Percentiles rank a stretch among this genome's conserved stretches.
Evolutionary conservation across 257 asterid species (phyloP).

Genomic region (Primulina eburnea): DNA sequence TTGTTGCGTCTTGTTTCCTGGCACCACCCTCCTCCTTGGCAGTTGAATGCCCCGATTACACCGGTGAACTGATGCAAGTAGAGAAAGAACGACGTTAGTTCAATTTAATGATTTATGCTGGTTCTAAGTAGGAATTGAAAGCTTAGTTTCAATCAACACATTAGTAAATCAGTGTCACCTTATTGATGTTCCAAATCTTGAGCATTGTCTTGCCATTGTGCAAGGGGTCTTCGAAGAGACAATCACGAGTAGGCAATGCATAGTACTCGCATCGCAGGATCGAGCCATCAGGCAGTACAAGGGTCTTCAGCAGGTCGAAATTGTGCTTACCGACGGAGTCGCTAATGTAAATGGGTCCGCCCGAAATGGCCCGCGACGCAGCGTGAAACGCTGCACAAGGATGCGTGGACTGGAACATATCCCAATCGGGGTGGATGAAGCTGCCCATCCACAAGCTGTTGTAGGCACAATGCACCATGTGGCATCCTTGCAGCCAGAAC

Average conservation of each 20-base stretch:
- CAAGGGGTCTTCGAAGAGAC: slow-evolving; percentile 31
- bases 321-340: slow-evolving; percentile 33
- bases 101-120: not conserved
- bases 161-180: slow-evolving; percentile 11
- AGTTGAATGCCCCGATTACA: slow-evolving; percentile 35
- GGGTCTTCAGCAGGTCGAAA: slow-evolving; percentile 23
- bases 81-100: not conserved
- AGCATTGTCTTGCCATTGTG: slow-evolving; percentile 35
- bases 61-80: slow-evolving; percentile 27
- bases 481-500: slow-evolving; percentile 43
- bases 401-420: slow-evolving; percentile 43
- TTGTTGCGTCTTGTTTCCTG: slow-evolving; percentile 24
- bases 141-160: not conserved
- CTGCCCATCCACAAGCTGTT: slow-evolving; percentile 43
- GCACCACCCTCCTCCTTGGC: slow-evolving; percentile 42
- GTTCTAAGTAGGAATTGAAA: not conserved
- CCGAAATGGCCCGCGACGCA: slow-evolving; percentile 41
- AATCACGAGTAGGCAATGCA: slow-evolving; percentile 31
- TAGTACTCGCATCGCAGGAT: slow-evolving; percentile 29
- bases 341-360: slow-evolving; percentile 36
- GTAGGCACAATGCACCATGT: slow-evolving; percentile 42
- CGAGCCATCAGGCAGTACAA: slow-evolving; percentile 34
- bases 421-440: slow-evolving; percentile 42
- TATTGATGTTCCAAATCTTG: slow-evolving; percentile 35
- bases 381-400: slow-evolving; percentile 39